Conservation (phyloP, 2,329 filamentous ascomycete genomes). For the Hypoxylon sp. region DNA sequence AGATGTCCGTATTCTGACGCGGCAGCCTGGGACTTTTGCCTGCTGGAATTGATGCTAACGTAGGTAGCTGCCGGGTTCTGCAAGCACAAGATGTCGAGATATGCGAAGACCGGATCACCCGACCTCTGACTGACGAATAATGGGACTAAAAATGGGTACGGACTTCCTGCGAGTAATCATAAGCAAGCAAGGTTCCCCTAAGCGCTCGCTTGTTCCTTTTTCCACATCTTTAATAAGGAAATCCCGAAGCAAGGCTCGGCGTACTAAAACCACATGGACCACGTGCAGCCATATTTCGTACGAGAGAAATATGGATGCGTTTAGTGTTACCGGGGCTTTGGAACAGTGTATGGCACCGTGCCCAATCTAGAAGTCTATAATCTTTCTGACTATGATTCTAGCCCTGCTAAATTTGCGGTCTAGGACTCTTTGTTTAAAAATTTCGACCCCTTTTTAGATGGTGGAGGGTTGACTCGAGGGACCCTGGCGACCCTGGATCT, state of each 20-base stretch:
- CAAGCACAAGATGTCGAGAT: constrained; percentile 23
- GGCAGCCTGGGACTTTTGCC: constrained; percentile 14
- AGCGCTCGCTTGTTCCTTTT: constrained; percentile 19
- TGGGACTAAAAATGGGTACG: constrained; percentile 22
- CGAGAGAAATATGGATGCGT: not conserved
- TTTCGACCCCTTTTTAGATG: constrained; percentile 15
- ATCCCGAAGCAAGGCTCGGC: constrained; percentile 15
- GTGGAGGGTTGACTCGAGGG: constrained; percentile 18
- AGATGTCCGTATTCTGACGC: constrained; percentile 21
- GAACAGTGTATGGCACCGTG: constrained; percentile 16
- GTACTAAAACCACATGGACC: constrained; percentile 4
- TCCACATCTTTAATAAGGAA: constrained; percentile 17
- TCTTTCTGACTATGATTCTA: constrained; percentile 9
- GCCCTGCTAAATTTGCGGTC: constrained; percentile 23
- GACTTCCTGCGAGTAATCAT: constrained; percentile 35
- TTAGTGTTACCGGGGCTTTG: constrained; percentile 24
- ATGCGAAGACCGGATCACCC: constrained; percentile 38
- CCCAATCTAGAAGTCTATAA: constrained; percentile 14
- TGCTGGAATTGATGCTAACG: constrained; percentile 32
- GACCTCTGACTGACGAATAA: constrained; percentile 40
- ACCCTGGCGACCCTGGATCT: constrained; percentile 42
- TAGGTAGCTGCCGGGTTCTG: constrained; percentile 26
- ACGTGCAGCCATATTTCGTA: not conserved
- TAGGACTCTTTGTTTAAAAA: constrained; percentile 16
- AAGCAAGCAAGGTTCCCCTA: constrained; percentile 26